Evolutionary conservation across 371 early-diverging fungal species (phyloP).

Genomic region (Apophysomyces variabilis): DNA sequence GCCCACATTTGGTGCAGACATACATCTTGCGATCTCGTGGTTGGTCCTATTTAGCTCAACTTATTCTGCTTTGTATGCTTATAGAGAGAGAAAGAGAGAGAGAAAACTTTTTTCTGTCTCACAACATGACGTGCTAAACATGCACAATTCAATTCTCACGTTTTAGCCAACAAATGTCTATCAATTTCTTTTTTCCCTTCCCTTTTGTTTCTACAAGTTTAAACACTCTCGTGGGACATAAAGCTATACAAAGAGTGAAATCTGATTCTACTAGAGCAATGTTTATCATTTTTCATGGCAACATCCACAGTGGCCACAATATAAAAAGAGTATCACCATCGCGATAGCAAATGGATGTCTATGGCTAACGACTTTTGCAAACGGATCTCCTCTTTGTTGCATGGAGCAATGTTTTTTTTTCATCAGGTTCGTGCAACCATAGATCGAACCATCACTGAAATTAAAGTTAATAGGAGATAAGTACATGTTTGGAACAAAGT

Average conservation of each 20-base stretch:
- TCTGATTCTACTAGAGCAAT: too few relatives aligned
- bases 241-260: too few relatives aligned
- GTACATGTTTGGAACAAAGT: background rate
- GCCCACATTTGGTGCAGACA: background rate
- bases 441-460: background rate
- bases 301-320: too few relatives aligned
- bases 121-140: conserved; percentile 4
- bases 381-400: background rate
- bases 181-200: too few relatives aligned
- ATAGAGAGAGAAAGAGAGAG: background rate
- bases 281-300: too few relatives aligned
- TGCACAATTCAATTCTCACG: background rate
- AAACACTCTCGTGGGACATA: too few relatives aligned
- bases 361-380: background rate
- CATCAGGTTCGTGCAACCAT: conserved; percentile 2
- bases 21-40: conserved; percentile 4
- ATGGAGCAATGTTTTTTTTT: background rate
- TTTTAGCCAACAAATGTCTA: background rate
- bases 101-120: background rate
- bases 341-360: too few relatives aligned
- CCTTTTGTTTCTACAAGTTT: too few relatives aligned
- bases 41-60: background rate
- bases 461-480: background rate
- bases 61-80: background rate
- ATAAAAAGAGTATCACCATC: background rate